A percentile compares a stretch with the other conserved stretches of the same genome.
These are phyloP conservation scores for Penicillium sp. DNA, from an alignment of 2,329 filamentous ascomycete genomes.

Conservation along the genomic window DNA sequence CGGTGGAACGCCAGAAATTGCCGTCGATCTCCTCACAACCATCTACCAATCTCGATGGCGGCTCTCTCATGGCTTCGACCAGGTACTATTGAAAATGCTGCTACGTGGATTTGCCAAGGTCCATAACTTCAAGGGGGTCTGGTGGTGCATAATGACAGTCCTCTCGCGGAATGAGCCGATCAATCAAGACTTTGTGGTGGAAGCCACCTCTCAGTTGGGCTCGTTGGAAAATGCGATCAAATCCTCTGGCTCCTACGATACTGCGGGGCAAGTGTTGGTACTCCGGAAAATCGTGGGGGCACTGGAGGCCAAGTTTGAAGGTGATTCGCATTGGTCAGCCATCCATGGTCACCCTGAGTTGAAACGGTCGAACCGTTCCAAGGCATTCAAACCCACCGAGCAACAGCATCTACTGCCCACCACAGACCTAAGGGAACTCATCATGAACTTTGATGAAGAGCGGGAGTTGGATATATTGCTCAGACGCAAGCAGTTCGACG, in stretches of 20 bases:
- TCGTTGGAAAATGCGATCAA: background rate
- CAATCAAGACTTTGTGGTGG: conserved; percentile 35
- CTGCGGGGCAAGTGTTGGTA: background rate
- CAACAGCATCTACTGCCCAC: conserved; percentile 1
- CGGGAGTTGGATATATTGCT: conserved; percentile 22
- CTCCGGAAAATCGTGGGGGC: conserved; percentile 1
- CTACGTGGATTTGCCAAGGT: conserved; percentile 34
- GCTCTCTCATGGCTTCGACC: conserved; percentile 34
- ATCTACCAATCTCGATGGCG: conserved; percentile 42
- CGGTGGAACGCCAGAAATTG: conserved; percentile 25
- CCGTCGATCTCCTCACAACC: conserved; percentile 36
- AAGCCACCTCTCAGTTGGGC: conserved; percentile 20
- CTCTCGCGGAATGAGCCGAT: conserved; percentile 35
- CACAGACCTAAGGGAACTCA: conserved; percentile 9
- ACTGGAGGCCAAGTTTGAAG: conserved; percentile 13
- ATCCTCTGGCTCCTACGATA: background rate
- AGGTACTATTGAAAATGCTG: conserved; percentile 41
- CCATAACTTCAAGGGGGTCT: conserved; percentile 37
- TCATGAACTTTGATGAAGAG: conserved; percentile 24
- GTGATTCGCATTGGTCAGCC: conserved; percentile 11
- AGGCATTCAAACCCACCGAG: background rate
- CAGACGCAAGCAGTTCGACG: conserved; percentile 6
- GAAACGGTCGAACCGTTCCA: conserved; percentile 8
- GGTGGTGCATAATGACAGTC: conserved; percentile 44
- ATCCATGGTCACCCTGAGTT: conserved; percentile 1